Conservation (phyloP, 352 stramenopile genomes). For the Elongisporangium anandrum region DNA sequence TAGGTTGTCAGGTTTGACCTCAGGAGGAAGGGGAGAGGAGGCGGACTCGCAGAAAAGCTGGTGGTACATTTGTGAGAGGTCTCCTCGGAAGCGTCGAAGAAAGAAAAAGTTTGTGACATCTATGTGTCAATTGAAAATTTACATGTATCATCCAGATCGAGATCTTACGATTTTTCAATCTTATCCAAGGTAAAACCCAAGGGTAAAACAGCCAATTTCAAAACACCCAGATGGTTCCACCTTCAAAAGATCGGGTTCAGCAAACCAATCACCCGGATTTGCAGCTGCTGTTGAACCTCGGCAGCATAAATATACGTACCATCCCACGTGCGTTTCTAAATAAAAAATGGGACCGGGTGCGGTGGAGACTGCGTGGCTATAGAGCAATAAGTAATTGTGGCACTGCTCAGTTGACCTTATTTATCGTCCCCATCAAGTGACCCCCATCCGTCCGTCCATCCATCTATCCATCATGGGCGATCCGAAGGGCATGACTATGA, state of each 20-base stretch:
- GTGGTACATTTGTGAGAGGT: not conserved
- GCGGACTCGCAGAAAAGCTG: not conserved
- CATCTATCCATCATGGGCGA: not conserved
- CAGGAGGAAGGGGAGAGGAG: not conserved
- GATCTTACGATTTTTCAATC: not conserved
- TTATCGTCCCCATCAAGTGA: conserved; percentile 3
- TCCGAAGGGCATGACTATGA: not conserved
- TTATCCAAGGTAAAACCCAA: not conserved
- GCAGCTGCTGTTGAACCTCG: not conserved
- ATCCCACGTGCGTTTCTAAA: conserved; percentile 15
- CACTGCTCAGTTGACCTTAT: conserved; percentile 13
- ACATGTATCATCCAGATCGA: not conserved
- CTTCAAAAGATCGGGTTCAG: not conserved
- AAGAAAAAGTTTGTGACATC: not conserved
- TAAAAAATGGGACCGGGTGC: conserved; percentile 28
- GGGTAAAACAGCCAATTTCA: not conserved
- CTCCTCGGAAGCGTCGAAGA: not conserved
- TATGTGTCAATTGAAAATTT: not conserved
- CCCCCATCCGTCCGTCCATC: not conserved
- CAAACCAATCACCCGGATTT: not conserved
- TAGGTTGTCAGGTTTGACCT: not conserved
- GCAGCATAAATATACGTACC: conserved; percentile 4
- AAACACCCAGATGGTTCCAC: not conserved
- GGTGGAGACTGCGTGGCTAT: conserved; percentile 18
- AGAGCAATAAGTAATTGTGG: conserved; percentile 1